Percentiles rank a stretch among this genome's conserved stretches.
phyloP scores from a whole-genome alignment of 1,139 yeast genomes.

The Hemisphaericaspora lyxosophila region DNA sequence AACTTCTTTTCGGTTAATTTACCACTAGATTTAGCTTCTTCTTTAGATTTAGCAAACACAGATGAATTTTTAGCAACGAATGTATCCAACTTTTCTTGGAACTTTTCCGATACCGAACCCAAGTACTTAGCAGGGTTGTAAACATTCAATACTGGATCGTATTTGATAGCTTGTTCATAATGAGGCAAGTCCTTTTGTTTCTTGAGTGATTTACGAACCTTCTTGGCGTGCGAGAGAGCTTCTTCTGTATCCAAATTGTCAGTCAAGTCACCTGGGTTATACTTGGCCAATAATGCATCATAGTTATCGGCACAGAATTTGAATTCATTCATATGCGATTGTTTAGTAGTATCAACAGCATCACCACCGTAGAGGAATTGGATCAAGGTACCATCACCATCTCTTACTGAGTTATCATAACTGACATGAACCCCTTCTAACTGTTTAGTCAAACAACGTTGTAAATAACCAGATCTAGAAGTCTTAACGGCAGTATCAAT shows the following conservation, averaged over 20 bases:
- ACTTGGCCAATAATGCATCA: constrained; percentile 80
- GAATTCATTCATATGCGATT: constrained; percentile 91
- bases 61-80: constrained; percentile 58
- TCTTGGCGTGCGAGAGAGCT: constrained; percentile 79
- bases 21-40: constrained; percentile 40
- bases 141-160: constrained; percentile 86
- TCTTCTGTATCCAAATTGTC: constrained; percentile 78
- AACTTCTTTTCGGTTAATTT: constrained; percentile 81
- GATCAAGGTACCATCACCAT: constrained; percentile 88
- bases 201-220: constrained; percentile 71
- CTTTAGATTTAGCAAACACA: constrained; percentile 55
- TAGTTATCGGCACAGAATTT: constrained; percentile 91
- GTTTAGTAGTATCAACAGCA: constrained; percentile 89
- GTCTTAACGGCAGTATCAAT: constrained; percentile 99
- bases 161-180: constrained; percentile 60
- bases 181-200: constrained; percentile 66
- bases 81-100: constrained; percentile 75
- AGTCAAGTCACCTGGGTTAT: constrained; percentile 77
- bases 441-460: constrained; percentile 97
- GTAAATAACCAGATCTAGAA: constrained; percentile 96
- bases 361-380: constrained; percentile 99
- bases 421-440: constrained; percentile 94
- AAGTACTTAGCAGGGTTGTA: constrained; percentile 86
- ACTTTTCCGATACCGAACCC: constrained; percentile 91
- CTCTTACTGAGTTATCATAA: constrained; percentile 94